Base-by-base conservation (phyloP, 2,329 filamentous ascomycete genomes). In the Tolypocladium album region DNA sequence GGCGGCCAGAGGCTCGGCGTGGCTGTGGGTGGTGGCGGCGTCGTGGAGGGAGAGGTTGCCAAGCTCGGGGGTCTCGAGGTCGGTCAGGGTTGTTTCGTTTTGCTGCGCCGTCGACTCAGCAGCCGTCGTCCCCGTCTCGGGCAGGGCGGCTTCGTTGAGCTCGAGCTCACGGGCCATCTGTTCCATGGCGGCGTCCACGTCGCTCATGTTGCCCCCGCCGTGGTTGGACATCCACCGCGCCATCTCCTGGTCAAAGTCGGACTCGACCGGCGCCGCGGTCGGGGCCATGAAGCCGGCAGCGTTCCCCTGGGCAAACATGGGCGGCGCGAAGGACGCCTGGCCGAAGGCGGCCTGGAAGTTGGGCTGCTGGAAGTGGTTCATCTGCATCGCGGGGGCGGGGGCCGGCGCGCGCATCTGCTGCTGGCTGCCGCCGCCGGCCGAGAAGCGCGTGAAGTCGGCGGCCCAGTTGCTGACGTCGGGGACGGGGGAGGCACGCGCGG, bases 121-220 rank as follows among this genome's bases (percentile, higher is more conserved):
- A 12, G 56, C 27, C 38, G 53, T 31, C 9, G 56, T 53, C 20
- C 38, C 55, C 6, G 65, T 60, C 5, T 69, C 61, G 3, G 67
- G 65, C 39, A 71, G 63, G 3, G 64, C 62, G 12, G 68, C 65
- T n/a, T 75, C 70, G 62, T 70, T 71, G 59, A 71, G 67, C 47
- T 76, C 74, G 11, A 78, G 66, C 59, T 78, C 74, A 15, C 68
- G 69, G 7, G 76, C 76, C 64, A 78, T 71, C 59, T 75, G 70
- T 42, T 77, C 75, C 73, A 78, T 77, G 58, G 73, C 72, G 24
- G 74, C 74, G 57, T 77, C 74, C 3, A 78, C 74, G 39, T 76
- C 68, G 31, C 71, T 67, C 69, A 77, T 76, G 47, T 69, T 67
- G 11, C 64, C 64, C 4, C 61, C 61, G 24, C 70, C 68, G 52